Evolutionary conservation across 2,329 filamentous ascomycete genomes (phyloP).

Genomic region (Pyrenochaeta sp.): DNA sequence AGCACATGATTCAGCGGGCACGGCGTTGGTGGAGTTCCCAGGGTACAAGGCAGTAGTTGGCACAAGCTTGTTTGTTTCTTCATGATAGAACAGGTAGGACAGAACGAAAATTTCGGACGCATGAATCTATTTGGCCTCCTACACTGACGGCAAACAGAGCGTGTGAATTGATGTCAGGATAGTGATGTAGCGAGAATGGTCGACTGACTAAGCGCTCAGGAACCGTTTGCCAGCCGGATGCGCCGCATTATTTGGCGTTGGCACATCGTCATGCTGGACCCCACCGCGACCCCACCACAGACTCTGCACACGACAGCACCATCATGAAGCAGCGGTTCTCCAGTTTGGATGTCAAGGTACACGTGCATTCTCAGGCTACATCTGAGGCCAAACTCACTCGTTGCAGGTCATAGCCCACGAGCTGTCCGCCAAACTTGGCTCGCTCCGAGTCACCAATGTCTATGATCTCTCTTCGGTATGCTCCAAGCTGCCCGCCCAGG

Average conservation of each 20-base stretch:
- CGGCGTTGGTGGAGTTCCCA: conserved; percentile 44
- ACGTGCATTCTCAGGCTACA: not conserved
- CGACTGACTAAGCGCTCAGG: conserved; percentile 21
- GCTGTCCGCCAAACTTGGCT: conserved; percentile 77
- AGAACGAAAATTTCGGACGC: conserved; percentile 7
- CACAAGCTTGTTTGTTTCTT: conserved; percentile 9
- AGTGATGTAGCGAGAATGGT: not conserved
- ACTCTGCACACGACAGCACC: conserved; percentile 43
- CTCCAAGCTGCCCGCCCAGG: not conserved
- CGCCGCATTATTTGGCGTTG: conserved; percentile 21
- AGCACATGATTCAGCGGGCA: conserved; percentile 17
- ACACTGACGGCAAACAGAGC: conserved; percentile 8
- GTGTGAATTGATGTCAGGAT: conserved; percentile 1
- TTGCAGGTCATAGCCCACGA: conserved; percentile 89
- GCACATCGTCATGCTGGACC: conserved; percentile 38
- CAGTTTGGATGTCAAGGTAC: conserved; percentile 77
- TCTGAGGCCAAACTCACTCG: conserved; percentile 4
- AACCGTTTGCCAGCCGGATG: conserved; percentile 21
- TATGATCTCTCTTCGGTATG: conserved; percentile 88
- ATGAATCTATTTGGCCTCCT: conserved; percentile 9
- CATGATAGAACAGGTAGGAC: conserved; percentile 14
- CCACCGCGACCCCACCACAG: conserved; percentile 35
- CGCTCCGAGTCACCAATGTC: conserved; percentile 86
- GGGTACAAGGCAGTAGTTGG: conserved; percentile 18
- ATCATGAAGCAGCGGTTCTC: conserved; percentile 81